Conservation (phyloP, 768 basidiomycete genomes). For the Phlegmacium glaucopus region DNA sequence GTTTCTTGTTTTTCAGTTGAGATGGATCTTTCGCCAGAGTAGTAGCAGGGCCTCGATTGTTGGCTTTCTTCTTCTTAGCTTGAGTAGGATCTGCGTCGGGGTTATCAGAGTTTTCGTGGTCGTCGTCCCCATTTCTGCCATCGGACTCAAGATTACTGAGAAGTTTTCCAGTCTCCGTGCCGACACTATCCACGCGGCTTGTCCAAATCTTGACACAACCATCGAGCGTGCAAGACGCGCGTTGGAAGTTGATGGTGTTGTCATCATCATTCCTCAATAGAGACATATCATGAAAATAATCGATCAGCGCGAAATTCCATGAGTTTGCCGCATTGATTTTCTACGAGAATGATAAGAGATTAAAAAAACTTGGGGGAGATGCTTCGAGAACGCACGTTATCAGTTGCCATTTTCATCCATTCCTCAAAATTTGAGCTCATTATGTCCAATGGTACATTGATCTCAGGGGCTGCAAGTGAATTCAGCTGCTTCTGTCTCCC, state of each 20-base stretch:
- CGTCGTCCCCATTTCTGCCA: slow-evolving; percentile 50
- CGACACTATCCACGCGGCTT: slow-evolving; percentile 93
- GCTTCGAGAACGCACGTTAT: slow-evolving; percentile 66
- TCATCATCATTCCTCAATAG: slow-evolving; percentile 89
- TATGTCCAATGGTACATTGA: slow-evolving; percentile 72
- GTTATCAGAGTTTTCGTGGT: slow-evolving; percentile 60
- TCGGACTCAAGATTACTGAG: slow-evolving; percentile 80
- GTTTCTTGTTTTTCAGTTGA: slow-evolving; percentile 84
- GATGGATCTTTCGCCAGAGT: slow-evolving; percentile 87
- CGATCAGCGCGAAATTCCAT: slow-evolving; percentile 97
- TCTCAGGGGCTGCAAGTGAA: slow-evolving; percentile 54
- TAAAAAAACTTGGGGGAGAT: slow-evolving; percentile 4
- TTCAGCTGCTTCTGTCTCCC: slow-evolving; percentile 51
- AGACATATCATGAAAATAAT: slow-evolving; percentile 99
- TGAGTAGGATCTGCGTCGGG: slow-evolving; percentile 66
- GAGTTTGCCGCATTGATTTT: slow-evolving; percentile 99
- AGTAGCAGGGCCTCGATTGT: slow-evolving; percentile 58
- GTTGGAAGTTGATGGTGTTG: slow-evolving; percentile 98
- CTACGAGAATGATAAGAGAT: slow-evolving; percentile 37
- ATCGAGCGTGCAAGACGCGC: slow-evolving; percentile 94
- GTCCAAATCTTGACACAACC: slow-evolving; percentile 99
- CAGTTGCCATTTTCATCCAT: slow-evolving; percentile 99
- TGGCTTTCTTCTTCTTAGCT: slow-evolving; percentile 59
- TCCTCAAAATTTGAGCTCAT: slow-evolving; percentile 95
- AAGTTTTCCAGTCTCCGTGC: slow-evolving; percentile 94